phyloP scores from a whole-genome alignment of 495 filamentous ascomycete genomes.

The Cetradonia linearis region DNA sequence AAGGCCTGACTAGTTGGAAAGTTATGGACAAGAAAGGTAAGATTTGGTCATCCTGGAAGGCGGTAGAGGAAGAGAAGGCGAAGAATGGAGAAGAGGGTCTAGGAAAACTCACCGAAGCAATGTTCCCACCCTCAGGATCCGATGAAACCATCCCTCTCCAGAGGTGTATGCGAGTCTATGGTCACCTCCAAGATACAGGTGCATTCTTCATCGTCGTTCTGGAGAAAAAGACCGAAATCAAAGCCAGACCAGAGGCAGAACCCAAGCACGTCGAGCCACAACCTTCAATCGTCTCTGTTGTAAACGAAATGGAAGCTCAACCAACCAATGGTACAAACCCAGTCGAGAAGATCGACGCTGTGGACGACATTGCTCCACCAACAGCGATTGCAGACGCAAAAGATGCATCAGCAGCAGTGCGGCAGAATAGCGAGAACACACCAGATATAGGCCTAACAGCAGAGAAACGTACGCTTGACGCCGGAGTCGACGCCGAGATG shows the following conservation, averaged over 20 bases:
- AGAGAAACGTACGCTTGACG: slow-evolving; percentile 35
- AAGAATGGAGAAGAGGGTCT: slow-evolving; percentile 46
- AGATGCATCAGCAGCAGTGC: slow-evolving; percentile 22
- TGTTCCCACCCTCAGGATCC: slow-evolving; percentile 63
- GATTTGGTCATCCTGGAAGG: slow-evolving; percentile 66
- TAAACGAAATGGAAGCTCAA: slow-evolving; percentile 43
- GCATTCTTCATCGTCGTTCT: slow-evolving; percentile 95
- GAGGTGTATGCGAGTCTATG: slow-evolving; percentile 84
- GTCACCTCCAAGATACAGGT: slow-evolving; percentile 90
- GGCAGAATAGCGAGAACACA: slow-evolving; percentile 35
- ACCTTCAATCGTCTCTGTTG: slow-evolving; percentile 43
- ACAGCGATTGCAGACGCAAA: slow-evolving; percentile 32
- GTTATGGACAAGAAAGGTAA: slow-evolving; percentile 74
- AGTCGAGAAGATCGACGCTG: slow-evolving; percentile 41
- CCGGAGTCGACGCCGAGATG: slow-evolving; percentile 32
- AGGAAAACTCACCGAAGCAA: slow-evolving; percentile 58
- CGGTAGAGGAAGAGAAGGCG: slow-evolving; percentile 56
- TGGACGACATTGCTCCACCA: slow-evolving; percentile 39
- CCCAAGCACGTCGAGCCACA: slow-evolving; percentile 44
- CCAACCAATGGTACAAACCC: slow-evolving; percentile 35
- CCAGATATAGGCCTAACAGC: slow-evolving; percentile 26
- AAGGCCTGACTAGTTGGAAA: slow-evolving; percentile 69
- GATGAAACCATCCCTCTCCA: slow-evolving; percentile 59
- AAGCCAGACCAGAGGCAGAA: slow-evolving; percentile 64
- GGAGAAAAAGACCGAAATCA: slow-evolving; percentile 83